These are phyloP conservation scores for Neofusicoccum umdonicola DNA, from an alignment of 2,329 filamentous ascomycete species.

Conservation along the genomic window DNA sequence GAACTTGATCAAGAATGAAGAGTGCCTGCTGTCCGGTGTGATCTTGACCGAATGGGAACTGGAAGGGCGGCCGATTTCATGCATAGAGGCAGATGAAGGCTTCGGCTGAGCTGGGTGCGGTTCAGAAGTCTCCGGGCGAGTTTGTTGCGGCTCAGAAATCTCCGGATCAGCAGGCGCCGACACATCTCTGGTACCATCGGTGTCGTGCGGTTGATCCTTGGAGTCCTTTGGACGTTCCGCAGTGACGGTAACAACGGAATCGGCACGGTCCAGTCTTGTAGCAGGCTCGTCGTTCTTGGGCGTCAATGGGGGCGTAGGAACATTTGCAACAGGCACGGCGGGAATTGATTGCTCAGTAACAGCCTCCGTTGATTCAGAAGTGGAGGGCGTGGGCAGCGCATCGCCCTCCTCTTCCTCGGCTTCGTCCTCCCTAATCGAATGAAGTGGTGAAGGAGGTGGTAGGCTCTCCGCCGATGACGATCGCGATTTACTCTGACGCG, in stretches of 20 bases:
- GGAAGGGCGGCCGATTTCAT: background rate
- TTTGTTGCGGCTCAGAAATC: background rate
- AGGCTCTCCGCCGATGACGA: background rate
- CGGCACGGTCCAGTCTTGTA: constrained; percentile 1
- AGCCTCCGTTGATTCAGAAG: background rate
- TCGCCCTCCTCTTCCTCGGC: background rate
- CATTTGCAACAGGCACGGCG: background rate
- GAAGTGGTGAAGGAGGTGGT: constrained; percentile 13
- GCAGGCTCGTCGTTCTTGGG: background rate
- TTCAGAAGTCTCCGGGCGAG: too few relatives aligned
- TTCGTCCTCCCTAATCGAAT: constrained; percentile 11
- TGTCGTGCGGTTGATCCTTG: background rate
- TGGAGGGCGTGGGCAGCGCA: background rate
- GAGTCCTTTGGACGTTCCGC: background rate
- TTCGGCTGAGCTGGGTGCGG: background rate
- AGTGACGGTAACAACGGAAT: constrained; percentile 9
- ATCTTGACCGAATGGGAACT: background rate
- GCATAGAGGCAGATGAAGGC: background rate
- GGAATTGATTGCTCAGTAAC: background rate
- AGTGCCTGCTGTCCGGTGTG: background rate
- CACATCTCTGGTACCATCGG: background rate
- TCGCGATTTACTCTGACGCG: background rate
- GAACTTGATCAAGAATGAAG: background rate
- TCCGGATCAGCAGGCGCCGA: background rate
- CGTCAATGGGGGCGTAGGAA: constrained; percentile 14